Evolutionary conservation across 1,284 basidiomycete genomes (phyloP), one percentile per base, ranked within the genome.

Genomic region (Phenoliferia sp.): DNA sequence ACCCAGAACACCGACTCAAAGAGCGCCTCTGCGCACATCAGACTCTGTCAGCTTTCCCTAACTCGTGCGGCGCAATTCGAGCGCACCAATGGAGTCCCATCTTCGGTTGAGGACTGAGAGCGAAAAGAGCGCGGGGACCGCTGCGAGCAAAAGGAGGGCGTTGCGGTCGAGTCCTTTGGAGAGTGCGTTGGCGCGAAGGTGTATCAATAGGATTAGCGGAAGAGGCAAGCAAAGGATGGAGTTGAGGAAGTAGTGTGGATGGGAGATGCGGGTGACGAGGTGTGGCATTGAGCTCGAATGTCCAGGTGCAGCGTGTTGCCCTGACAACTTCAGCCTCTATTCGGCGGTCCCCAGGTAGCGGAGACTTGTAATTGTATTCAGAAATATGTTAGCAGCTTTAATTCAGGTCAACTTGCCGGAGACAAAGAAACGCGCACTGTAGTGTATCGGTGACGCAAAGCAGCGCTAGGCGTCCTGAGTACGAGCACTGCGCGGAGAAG

Each of bases 171-270:
- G 36, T 10, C 26, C 62, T 22, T 29, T 26, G 5, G 48, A 16
- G 29, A 7, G 29, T 5, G 29, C 31, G 29, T 33, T 29, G 31
- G 22, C 5, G 29, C 44, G 16, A 52, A 62, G 48, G 15, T 26
- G 28, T 28, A 62, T 4, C 12, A 56, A n/a, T 63, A 70, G 62
- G 32, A 57, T 22, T 32, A 54, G 2, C 3, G 69, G 71, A 3
- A 71, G 55, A 2, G 66, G 56, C 6, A 69, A 54, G 28, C 54
- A 65, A 32, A 73, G 63, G 3, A 68, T 56, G n/a, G 65, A 36
- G 62, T 67, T 69, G 44, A 63, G 44, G 54, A 61, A 29, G 64
- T 73, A 73, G 58, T 73, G 71, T 5, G 58, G 55, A 55, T 73
- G 61, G 6, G 33, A 32, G 7, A 69, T 50, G 26, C 69, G 44